Percentiles rank a stretch among this genome's conserved stretches.
Conservation (phyloP, 2,329 filamentous ascomycete genomes). For the Colletotrichum eleusines region DNA sequence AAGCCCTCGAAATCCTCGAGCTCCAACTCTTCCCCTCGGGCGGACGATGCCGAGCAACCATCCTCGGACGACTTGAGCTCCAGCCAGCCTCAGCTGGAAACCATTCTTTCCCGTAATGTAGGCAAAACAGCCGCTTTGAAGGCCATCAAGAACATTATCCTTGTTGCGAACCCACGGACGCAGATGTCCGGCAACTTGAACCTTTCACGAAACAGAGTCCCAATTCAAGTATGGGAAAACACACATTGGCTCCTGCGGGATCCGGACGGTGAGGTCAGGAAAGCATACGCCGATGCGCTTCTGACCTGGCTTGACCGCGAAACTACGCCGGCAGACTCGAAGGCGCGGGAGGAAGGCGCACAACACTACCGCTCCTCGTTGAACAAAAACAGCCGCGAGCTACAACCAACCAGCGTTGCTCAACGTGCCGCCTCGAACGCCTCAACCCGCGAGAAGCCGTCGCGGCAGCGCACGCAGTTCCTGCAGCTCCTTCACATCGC, state of each 20-base stretch:
- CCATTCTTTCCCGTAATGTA: constrained; percentile 64
- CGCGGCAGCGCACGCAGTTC: constrained; percentile 74
- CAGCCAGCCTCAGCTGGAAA: constrained; percentile 60
- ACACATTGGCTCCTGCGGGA: constrained; percentile 94
- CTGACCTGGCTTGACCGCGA: constrained; percentile 88
- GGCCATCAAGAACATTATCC: constrained; percentile 84
- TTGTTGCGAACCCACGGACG: constrained; percentile 80
- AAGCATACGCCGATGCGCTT: constrained; percentile 87
- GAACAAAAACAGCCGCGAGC: constrained; percentile 56
- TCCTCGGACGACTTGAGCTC: constrained; percentile 49
- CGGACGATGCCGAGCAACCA: constrained; percentile 59
- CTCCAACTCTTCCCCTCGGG: constrained; percentile 57
- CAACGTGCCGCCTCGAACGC: constrained; percentile 78
- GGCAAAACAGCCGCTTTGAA: constrained; percentile 77
- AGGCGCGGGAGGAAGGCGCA: constrained; percentile 68
- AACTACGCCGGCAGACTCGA: constrained; percentile 74
- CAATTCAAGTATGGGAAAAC: constrained; percentile 92
- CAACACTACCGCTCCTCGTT: constrained; percentile 58
- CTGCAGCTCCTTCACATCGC: constrained; percentile 85
- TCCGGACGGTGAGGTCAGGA: constrained; percentile 79
- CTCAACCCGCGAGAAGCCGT: constrained; percentile 69
- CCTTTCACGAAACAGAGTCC: constrained; percentile 79
- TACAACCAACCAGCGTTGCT: constrained; percentile 57
- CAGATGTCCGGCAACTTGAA: constrained; percentile 70
- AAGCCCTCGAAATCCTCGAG: constrained; percentile 70